Evolutionary conservation across 2,329 filamentous ascomycete species (phyloP), one percentile per base, ranked within the genome.

Genomic region (Emmonsiellopsis sp.): DNA sequence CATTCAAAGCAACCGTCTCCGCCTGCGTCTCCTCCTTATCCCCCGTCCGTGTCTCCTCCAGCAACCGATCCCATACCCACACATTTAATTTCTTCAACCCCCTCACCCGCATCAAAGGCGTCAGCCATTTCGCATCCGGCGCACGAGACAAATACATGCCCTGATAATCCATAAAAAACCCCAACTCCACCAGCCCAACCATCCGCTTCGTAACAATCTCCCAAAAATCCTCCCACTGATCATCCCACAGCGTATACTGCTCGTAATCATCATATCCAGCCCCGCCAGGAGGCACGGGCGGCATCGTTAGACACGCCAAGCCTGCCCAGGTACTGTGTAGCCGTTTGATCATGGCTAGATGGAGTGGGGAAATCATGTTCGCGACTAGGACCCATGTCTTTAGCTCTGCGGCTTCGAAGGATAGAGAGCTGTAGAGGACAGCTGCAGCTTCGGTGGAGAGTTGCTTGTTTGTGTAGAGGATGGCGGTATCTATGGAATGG

Each of bases 391-490:
- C 60, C 52, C 70, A 69, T 17, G 68, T 68, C 51, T 66, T 63
- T 2, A 71, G 57, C 55, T 70, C 67, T 43, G 69, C 66, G 6
- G 68, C 62, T 51, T 71, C 67, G 50, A 71, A 69, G 21, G 56
- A 55, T 2, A 62, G 52, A n/a, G 57, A 54, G 14, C 52, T 47
- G 55, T 71, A 71, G 3, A 65, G 61, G 5, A 65, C 54, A 2
- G 59, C 53, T 6, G 61, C 57, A 1, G 68, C 59, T 50, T 71
- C 69, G 52, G 61, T 58, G 57, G 70, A 66, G 56, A 71, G 62
- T n/a, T 62, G 54, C 4, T 64, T 67, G 49, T 68, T 70, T 34
- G 63, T 62, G 17, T 62, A 62, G 6, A 71, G 60, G 0, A 71
- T 61, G 1, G 63, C 37, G 5, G 59, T 48, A 27, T 27, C 21